phyloP scores from a whole-genome alignment of 2,329 filamentous ascomycete genomes.

The Ophiosphaerella narmari region DNA sequence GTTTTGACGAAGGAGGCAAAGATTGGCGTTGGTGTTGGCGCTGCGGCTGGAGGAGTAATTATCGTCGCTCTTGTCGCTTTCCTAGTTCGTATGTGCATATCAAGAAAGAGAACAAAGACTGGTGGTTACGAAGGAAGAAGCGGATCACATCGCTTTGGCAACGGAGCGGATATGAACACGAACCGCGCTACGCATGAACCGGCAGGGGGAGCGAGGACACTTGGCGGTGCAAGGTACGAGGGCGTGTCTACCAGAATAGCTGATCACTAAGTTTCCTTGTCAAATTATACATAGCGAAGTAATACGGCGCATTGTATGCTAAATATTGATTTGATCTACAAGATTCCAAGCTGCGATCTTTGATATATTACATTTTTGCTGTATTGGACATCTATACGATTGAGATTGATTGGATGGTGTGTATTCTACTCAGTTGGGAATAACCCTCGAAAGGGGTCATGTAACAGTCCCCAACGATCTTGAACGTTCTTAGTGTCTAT shows the following conservation, averaged over 20 bases:
- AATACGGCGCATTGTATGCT: too few relatives aligned
- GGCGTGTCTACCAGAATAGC: constrained; percentile 9
- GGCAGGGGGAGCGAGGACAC: constrained; percentile 8
- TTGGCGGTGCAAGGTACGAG: constrained; percentile 16
- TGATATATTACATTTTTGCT: neutral
- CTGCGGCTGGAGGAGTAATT: constrained; percentile 6
- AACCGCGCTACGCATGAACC: constrained; percentile 17
- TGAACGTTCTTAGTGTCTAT: neutral
- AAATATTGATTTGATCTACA: too few relatives aligned
- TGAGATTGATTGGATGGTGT: neutral
- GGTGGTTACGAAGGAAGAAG: constrained; percentile 1
- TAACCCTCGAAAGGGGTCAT: neutral
- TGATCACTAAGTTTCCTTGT: constrained; percentile 1
- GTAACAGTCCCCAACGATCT: constrained; percentile 3
- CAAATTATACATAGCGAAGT: neutral
- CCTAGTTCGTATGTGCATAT: constrained; percentile 8
- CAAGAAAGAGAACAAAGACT: constrained; percentile 5
- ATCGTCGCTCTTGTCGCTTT: constrained; percentile 11
- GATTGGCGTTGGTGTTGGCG: constrained; percentile 28
- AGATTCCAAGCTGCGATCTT: neutral
- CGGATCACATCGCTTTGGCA: constrained; percentile 10
- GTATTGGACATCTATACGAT: neutral
- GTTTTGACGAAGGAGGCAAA: constrained; percentile 21
- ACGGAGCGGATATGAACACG: constrained; percentile 15
- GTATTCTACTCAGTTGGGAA: neutral